Base-by-base conservation (phyloP, 192 early-diverging fungal genomes). In the Podila minutissima region DNA sequence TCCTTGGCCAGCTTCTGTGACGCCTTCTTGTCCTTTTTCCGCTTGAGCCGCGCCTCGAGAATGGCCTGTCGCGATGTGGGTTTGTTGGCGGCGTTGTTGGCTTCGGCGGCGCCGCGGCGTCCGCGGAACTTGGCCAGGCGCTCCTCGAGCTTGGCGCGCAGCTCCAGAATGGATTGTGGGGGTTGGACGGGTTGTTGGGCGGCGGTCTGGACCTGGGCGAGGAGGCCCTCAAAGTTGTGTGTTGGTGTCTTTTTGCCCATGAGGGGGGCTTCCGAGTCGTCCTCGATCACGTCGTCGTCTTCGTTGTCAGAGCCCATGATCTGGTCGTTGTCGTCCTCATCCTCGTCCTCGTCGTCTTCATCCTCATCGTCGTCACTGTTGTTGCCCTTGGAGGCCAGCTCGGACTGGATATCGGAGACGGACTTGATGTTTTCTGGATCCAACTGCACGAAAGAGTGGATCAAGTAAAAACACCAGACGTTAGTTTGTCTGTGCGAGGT, bases 341-440 rank as follows among this genome's bases (percentile, higher is more conserved):
- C 38, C 38, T 41, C 38, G 38, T 41, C 41, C 15, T 46, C 41
- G 41, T 4, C 75, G 2, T 51, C 69, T 1, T 74, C 75, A 8
- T 75, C 75, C 6, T 81, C 71, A 19, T 77, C 79, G 4, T 69
- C 74, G 0, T 82, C 83, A 26, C 59, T 82, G 15, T 75, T 76
- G 28, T 84, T 74, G 24, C 84, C 68, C 11, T 87, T 81, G 35
- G 69, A 65, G 35, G 84, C 75, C 53, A 84, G 70, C 33, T 81
- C 82, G 38, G 67, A 68, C 55, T 94, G 93, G 46, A 95, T 83
- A 48, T 93, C 92, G 51, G 83, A 83, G 15, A 94, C 87, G 8
- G 91, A 89, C 81, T 91, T 94, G 74, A 81, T 74, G 85, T 92
- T 94, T 61, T 92, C 91, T 19, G 95, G 95, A 82, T 97, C 94